phyloP scores from a whole-genome alignment of 2,329 filamentous ascomycete species.

The Chrysosphaeria jannelii region DNA sequence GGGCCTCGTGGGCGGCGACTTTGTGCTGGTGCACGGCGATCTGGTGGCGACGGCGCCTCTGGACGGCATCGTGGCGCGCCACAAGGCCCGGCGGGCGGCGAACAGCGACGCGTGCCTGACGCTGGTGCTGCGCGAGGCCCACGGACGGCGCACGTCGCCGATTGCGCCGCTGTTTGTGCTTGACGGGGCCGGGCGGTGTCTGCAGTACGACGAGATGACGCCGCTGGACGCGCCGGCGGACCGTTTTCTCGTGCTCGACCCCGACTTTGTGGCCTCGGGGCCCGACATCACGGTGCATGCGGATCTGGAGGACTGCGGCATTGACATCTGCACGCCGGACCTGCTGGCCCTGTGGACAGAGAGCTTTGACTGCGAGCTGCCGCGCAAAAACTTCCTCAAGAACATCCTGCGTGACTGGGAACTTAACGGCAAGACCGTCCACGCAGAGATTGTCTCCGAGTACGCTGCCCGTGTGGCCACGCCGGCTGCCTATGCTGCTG shows the following conservation, averaged over 20 bases:
- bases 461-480: conserved; percentile 73
- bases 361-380: conserved; percentile 63
- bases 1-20: conserved; percentile 63
- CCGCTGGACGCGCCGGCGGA: conserved; percentile 24
- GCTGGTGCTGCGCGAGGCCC: conserved; percentile 58
- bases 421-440: conserved; percentile 87
- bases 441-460: conserved; percentile 56
- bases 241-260: conserved; percentile 41
- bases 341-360: conserved; percentile 88
- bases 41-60: conserved; percentile 70
- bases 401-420: conserved; percentile 92
- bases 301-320: conserved; percentile 76
- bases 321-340: conserved; percentile 93
- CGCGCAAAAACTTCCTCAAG: conserved; percentile 43
- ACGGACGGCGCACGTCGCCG: conserved; percentile 48
- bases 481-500: conserved; percentile 65
- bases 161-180: conserved; percentile 64
- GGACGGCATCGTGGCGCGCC: conserved; percentile 46
- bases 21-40: conserved; percentile 76
- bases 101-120: conserved; percentile 98
- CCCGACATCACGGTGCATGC: conserved; percentile 53
- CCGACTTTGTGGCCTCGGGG: conserved; percentile 32
- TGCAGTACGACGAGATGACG: conserved; percentile 84
- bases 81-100: conserved; percentile 48
- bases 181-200: conserved; percentile 48